Percentiles rank a stretch among this genome's conserved stretches.
Evolutionary conservation across 495 filamentous ascomycete genomes (phyloP).

Genomic region (Hamigera avellanea): DNA sequence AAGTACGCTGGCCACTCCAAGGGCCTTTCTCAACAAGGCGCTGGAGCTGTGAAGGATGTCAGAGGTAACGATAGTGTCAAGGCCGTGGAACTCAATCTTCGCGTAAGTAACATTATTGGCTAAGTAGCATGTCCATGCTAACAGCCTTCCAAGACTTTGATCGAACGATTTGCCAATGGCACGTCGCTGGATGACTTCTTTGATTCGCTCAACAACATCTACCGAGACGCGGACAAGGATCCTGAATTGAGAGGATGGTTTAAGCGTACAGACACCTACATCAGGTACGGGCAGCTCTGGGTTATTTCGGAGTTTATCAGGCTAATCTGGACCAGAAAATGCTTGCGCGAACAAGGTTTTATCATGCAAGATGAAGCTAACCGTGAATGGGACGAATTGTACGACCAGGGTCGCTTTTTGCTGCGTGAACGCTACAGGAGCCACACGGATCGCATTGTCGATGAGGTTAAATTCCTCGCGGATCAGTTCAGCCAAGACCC

Average conservation of each 20-base stretch:
- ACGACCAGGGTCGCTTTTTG: conserved; percentile 79
- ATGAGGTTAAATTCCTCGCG: conserved; percentile 82
- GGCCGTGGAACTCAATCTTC: conserved; percentile 67
- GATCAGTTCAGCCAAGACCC: conserved; percentile 83
- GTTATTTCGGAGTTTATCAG: too few relatives aligned
- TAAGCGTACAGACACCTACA: conserved; percentile 60
- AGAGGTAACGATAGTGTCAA: conserved; percentile 45
- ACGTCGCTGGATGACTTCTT: conserved; percentile 82
- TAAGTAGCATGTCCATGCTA: conserved; percentile 33
- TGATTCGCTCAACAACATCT: conserved; percentile 75
- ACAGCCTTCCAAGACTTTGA: conserved; percentile 52
- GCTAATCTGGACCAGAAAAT: conserved; percentile 35
- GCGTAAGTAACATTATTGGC: conserved; percentile 33
- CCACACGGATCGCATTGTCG: conserved; percentile 77
- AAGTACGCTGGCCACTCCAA: conserved; percentile 70
- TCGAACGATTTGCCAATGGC: conserved; percentile 93
- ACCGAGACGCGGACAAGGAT: conserved; percentile 82
- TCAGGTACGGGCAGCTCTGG: conserved; percentile 46
- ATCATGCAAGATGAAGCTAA: conserved; percentile 77
- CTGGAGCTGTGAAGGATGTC: conserved; percentile 58
- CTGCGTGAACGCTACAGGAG: conserved; percentile 78
- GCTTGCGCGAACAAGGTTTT: conserved; percentile 80
- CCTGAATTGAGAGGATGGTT: conserved; percentile 87
- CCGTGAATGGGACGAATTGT: conserved; percentile 70
- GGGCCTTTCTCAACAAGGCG: conserved; percentile 46